Base-by-base conservation (phyloP, 305 asterid species). In the Ajuga reptans region DNA sequence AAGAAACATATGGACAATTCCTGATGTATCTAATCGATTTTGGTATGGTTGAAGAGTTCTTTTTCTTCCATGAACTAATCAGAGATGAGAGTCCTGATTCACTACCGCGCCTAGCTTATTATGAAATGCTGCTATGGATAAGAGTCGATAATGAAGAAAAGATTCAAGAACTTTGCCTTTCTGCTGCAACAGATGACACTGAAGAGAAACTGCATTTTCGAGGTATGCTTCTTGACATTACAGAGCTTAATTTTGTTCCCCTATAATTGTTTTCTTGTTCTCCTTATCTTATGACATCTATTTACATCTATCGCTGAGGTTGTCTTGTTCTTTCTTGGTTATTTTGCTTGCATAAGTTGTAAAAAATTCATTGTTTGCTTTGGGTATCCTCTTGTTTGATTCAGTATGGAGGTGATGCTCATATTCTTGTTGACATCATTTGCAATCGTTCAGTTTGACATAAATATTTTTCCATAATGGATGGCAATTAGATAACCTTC, bases 61-160 rank as follows among this genome's bases (percentile, higher is more conserved):
- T 86, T 75, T 85, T 81, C 84, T 87, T 86, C 73, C 72, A 71
- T 63, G 84, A 86, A 34, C 72, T 87, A 69, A 73, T 89, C 69
- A 81, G 64, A 71, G 87, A 82, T 42, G 87, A 75, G 36, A 79
- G 77, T 69, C 80, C 87, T 37, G 85, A 69, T 64, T 72, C 88
- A 52, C 78, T 75, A 72, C 85, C 88, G 1, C 83, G 85, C 39
- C 72, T 94, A 52, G 82, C 90, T 80, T 94, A 89, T 84, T 89
- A 94, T 71, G 94, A 89, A 81, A 85, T 89, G 95, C 80, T 85
- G 84, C 84, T 91, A 31, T 87, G 90, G 85, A 34, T 80, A 72
- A 75, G 77, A 50, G 78, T 81, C 68, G 60, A 77, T n/a, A 68
- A 87, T 69, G 87, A 86, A 66, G 84, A 51, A 43, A 91, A 87